These are phyloP conservation scores for Meredithiella fracta DNA, from an alignment of 2,329 filamentous ascomycete genomes.

Conservation along the genomic window DNA sequence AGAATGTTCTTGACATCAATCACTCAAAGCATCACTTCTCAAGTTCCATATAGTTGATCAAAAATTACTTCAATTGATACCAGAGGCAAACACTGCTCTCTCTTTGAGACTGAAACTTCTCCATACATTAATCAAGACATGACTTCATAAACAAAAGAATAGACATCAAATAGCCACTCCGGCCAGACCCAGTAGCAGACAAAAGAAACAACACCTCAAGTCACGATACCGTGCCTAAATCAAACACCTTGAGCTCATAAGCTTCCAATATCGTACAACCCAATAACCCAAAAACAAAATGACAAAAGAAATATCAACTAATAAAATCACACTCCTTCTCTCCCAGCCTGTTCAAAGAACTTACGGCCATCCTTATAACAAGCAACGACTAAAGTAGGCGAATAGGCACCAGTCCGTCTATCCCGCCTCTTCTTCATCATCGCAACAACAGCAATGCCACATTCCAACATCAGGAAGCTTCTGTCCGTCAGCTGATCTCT, in stretches of 20 bases:
- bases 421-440: slow-evolving; percentile 13
- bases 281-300: slow-evolving; percentile 2
- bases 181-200: slow-evolving; percentile 3
- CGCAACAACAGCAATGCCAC: slow-evolving; percentile 12
- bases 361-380: slow-evolving; percentile 13
- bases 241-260: background rate
- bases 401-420: slow-evolving; percentile 2
- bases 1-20: background rate
- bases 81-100: background rate
- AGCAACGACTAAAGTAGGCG: slow-evolving; percentile 9
- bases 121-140: background rate
- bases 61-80: background rate
- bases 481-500: slow-evolving; percentile 9
- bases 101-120: too few relatives aligned
- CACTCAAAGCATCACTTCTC: background rate
- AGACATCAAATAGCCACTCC: background rate
- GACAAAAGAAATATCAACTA: background rate
- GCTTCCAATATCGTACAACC: slow-evolving; percentile 3
- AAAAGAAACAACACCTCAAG: slow-evolving; percentile 5
- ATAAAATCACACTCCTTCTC: slow-evolving; percentile 2
- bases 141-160: background rate
- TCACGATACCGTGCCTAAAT: background rate
- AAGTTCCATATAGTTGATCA: background rate
- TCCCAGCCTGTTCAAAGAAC: slow-evolving; percentile 10
- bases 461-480: slow-evolving; percentile 10